Evolutionary conservation across 345 rosid genomes (phyloP), one percentile per base, ranked within the genome.

Genomic region (Lepidium africanum): DNA sequence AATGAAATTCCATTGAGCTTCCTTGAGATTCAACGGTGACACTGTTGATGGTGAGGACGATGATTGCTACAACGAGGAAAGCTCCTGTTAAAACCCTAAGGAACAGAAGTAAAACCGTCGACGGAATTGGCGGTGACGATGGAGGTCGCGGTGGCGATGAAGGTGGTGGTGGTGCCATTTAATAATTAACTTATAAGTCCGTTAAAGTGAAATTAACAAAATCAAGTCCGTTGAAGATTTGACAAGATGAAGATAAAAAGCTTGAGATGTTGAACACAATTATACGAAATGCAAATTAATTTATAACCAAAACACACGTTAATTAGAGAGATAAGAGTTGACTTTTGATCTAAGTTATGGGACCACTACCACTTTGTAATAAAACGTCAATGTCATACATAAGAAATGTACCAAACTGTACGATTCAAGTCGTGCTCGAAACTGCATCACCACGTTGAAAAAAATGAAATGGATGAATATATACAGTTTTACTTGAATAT

Each of bases 11-110:
- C 15, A 30, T 0, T 2, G 43, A 3, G 43, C 6, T 27, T 35
- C 60, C 27, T 32, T 17, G 25, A 30, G 46, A 5, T 25, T n/a
- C 80, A 12, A 76, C 3, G 43, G 75, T 72, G 9, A 55, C 77
- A 36, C 62, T 68, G 19, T 76, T 73, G 68, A 71, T 75, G 70
- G 50, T 62, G 64, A 81, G 72, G 50, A 81, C 15, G 32, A 71
- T 43, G 2, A 81, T 52, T 3, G 85, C 50, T 39, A 58, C 58
- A 56, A 81, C 42, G 36, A 81, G 85, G 42, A 63, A 39, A 43
- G 1, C 63, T 3, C 41, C 36, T 0, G 78, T 76, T 2, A 79
- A 41, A 19, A 79, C 51, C 75, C 80, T 77, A 57, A 81, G 69
- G 12, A 70, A 2, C 3, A 78, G 79, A 49, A 57, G n/a, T 27